Evolutionary conservation across 768 basidiomycete genomes (phyloP).

Genomic region (Collybia sp.): DNA sequence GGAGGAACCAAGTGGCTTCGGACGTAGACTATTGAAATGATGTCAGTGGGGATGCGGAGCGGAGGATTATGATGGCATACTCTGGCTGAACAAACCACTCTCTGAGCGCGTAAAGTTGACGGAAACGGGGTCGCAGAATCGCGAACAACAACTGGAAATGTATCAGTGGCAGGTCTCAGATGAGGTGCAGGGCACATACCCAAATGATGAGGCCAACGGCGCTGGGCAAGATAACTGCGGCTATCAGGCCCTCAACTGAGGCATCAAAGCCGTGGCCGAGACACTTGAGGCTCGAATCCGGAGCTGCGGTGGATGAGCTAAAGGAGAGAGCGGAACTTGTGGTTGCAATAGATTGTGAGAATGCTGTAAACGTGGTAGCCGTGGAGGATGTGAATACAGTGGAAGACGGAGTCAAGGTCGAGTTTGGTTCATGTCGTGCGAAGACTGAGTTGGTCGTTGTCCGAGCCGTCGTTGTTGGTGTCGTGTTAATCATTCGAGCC

Average conservation of each 20-base stretch:
- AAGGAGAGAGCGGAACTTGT: conserved; percentile 11
- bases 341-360: neutral
- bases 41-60: conserved; percentile 3
- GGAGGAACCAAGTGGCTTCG: conserved; percentile 50
- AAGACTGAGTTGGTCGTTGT: no score
- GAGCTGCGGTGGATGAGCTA: conserved; percentile 19
- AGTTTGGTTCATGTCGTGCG: conserved; percentile 26
- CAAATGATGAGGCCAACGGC: conserved; percentile 60
- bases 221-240: conserved; percentile 53
- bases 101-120: conserved; percentile 66
- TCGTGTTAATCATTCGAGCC: no score
- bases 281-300: conserved; percentile 41
- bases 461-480: no score
- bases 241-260: conserved; percentile 55
- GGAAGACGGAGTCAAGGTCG: conserved; percentile 37
- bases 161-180: conserved; percentile 9
- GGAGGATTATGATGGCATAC: conserved; percentile 38
- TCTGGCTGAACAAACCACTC: conserved; percentile 75
- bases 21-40: conserved; percentile 45
- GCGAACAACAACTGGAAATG: conserved; percentile 57
- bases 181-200: conserved; percentile 30
- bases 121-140: conserved; percentile 59
- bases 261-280: conserved; percentile 64
- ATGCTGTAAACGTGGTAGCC: neutral
- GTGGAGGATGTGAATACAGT: conserved; percentile 21